Percentiles rank a stretch among this genome's conserved stretches.
Evolutionary conservation across 202 grass and related monocot genomes (phyloP).

Genomic region (Schoenoplectus tabernaemontani): DNA sequence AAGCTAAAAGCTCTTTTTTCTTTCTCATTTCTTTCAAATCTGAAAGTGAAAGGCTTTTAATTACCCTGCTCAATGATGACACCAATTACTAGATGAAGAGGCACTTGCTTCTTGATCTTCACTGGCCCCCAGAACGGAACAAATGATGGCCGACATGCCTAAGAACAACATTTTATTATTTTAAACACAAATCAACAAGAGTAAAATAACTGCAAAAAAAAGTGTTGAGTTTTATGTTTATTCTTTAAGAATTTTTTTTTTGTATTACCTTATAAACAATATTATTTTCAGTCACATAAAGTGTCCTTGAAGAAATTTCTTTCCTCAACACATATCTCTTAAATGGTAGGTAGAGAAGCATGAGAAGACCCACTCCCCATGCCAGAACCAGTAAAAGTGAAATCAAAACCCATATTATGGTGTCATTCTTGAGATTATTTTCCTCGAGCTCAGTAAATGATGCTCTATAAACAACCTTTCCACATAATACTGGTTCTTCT

Average conservation of each 20-base stretch:
- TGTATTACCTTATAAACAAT: slow-evolving; percentile 53
- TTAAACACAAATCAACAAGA: neutral
- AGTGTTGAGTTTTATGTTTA: too few species aligned
- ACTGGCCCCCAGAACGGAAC: slow-evolving; percentile 35
- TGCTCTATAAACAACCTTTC: slow-evolving; percentile 39
- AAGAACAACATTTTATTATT: slow-evolving; percentile 8
- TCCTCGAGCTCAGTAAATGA: slow-evolving; percentile 48
- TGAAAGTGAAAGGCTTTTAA: neutral
- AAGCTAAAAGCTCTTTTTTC: neutral
- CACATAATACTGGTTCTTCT: slow-evolving; percentile 27
- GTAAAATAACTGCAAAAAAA: neutral
- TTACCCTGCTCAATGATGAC: slow-evolving; percentile 57
- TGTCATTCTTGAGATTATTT: slow-evolving; percentile 47
- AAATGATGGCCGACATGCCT: slow-evolving; percentile 45
- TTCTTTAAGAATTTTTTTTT: neutral
- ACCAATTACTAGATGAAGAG: slow-evolving; percentile 53
- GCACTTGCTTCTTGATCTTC: slow-evolving; percentile 41
- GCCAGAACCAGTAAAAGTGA: slow-evolving; percentile 57
- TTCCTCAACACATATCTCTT: slow-evolving; percentile 58
- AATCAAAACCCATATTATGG: slow-evolving; percentile 53
- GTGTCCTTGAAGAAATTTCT: slow-evolving; percentile 40
- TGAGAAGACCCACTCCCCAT: slow-evolving; percentile 53
- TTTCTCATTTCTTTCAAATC: neutral
- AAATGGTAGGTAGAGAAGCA: slow-evolving; percentile 58
- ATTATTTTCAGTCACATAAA: slow-evolving; percentile 38